Conservation (phyloP, 2,329 filamentous ascomycete genomes). For the Trichoderma pleuroti region DNA sequence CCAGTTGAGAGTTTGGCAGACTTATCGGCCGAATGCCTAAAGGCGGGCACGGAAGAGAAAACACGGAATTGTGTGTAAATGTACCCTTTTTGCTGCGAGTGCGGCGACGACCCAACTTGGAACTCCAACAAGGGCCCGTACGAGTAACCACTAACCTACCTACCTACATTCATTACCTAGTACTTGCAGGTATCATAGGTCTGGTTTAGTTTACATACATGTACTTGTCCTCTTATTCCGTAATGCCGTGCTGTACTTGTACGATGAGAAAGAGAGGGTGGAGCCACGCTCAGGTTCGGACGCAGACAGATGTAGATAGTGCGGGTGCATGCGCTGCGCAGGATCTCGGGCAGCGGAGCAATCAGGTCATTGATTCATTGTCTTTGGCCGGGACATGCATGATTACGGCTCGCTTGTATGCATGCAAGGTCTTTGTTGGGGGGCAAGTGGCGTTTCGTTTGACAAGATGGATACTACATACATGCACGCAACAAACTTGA, state of each 20-base stretch:
- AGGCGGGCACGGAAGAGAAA: not conserved
- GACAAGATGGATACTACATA: not conserved
- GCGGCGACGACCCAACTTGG: not conserved
- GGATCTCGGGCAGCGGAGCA: not conserved
- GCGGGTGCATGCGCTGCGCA: not conserved
- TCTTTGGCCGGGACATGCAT: not conserved
- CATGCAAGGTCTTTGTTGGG: not conserved
- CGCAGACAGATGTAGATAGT: not conserved
- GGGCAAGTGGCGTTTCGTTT: not conserved
- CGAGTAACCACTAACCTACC: no score
- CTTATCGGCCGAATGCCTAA: slow-evolving; percentile 8
- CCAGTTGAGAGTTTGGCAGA: not conserved
- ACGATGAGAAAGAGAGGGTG: not conserved
- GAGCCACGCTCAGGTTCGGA: not conserved
- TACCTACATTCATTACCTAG: no score
- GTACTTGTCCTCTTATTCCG: not conserved
- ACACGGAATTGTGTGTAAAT: not conserved
- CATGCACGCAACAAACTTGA: not conserved
- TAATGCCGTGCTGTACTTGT: not conserved
- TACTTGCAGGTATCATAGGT: not conserved
- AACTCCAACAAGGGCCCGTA: not conserved
- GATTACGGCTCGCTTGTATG: not conserved
- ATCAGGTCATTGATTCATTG: not conserved
- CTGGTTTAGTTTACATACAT: no score
- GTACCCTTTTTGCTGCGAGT: not conserved